Percentiles rank a stretch among this genome's conserved stretches.
phyloP scores from a whole-genome alignment of 2,329 filamentous ascomycete species.

The Paraphoma chrysanthemicola region DNA sequence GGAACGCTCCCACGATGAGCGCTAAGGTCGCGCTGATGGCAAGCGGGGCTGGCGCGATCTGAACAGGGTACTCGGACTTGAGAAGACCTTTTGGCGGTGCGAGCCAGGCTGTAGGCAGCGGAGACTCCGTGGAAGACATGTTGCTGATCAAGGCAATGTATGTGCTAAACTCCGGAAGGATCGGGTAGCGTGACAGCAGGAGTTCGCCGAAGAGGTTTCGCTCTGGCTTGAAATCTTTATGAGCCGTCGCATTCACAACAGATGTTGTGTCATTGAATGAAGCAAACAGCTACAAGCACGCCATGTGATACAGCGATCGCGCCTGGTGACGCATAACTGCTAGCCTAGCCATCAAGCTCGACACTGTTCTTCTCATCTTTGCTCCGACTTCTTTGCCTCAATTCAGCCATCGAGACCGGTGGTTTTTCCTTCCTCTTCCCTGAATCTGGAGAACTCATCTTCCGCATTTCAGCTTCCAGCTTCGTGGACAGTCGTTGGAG shows the following conservation, averaged over 20 bases:
- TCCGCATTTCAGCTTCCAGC: slow-evolving; percentile 55
- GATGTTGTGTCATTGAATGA: neutral
- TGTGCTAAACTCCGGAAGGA: too few relatives aligned
- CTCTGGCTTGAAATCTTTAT: neutral
- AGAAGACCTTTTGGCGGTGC: slow-evolving; percentile 1
- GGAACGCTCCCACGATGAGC: neutral
- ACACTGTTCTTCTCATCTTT: neutral
- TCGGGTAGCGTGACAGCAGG: too few relatives aligned
- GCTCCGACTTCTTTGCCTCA: slow-evolving; percentile 10
- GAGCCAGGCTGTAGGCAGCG: slow-evolving; percentile 4
- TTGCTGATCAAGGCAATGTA: too few relatives aligned
- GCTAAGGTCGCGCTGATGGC: slow-evolving; percentile 2
- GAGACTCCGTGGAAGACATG: neutral
- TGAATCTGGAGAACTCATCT: slow-evolving; percentile 28
- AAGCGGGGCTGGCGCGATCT: slow-evolving; percentile 1
- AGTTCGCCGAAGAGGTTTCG: too few relatives aligned
- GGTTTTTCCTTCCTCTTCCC: slow-evolving; percentile 29
- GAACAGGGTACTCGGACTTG: neutral
- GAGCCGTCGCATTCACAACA: neutral
- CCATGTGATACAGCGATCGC: neutral
- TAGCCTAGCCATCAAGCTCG: neutral
- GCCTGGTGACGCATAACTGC: neutral
- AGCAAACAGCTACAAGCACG: neutral
- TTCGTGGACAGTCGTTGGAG: slow-evolving; percentile 67
- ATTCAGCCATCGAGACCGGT: slow-evolving; percentile 43